Conservation (phyloP, 768 basidiomycete species). For the Ramaria rubella region DNA sequence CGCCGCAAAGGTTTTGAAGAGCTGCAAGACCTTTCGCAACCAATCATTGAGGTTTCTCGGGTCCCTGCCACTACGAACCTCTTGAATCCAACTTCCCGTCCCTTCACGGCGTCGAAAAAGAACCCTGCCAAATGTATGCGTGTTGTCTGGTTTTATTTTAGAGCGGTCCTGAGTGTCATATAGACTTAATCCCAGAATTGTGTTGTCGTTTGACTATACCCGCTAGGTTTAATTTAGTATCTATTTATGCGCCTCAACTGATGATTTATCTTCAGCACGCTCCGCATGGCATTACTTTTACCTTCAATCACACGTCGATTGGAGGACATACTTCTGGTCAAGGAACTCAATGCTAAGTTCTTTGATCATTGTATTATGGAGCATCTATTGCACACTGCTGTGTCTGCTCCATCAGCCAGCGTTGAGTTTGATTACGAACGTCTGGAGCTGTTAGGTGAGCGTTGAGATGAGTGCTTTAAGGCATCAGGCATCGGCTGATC, state of each 20-base stretch:
- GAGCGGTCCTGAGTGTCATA: constrained; percentile 4
- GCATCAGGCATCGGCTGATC: background rate
- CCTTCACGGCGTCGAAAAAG: constrained; percentile 31
- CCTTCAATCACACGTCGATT: constrained; percentile 70
- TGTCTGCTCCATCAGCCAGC: constrained; percentile 63
- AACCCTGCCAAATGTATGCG: constrained; percentile 54
- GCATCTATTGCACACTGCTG: constrained; percentile 53
- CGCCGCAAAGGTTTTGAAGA: constrained; percentile 57
- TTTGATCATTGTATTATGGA: constrained; percentile 61
- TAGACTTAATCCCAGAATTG: constrained; percentile 82
- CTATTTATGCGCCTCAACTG: constrained; percentile 1
- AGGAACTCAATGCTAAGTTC: constrained; percentile 66
- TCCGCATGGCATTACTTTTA: constrained; percentile 60
- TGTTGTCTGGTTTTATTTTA: constrained; percentile 12
- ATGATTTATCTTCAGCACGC: constrained; percentile 37
- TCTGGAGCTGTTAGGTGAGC: constrained; percentile 70
- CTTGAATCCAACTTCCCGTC: constrained; percentile 48
- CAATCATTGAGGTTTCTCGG: constrained; percentile 61
- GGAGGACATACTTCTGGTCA: constrained; percentile 68
- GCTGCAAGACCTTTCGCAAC: constrained; percentile 56
- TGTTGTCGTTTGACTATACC: constrained; percentile 66
- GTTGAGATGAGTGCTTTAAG: background rate
- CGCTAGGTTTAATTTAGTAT: constrained; percentile 45
- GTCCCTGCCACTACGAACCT: constrained; percentile 47
- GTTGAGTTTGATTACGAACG: constrained; percentile 78